These are phyloP conservation scores for Capsella bursapastoris DNA, from an alignment of 345 rosid species.

Conservation along the genomic window DNA sequence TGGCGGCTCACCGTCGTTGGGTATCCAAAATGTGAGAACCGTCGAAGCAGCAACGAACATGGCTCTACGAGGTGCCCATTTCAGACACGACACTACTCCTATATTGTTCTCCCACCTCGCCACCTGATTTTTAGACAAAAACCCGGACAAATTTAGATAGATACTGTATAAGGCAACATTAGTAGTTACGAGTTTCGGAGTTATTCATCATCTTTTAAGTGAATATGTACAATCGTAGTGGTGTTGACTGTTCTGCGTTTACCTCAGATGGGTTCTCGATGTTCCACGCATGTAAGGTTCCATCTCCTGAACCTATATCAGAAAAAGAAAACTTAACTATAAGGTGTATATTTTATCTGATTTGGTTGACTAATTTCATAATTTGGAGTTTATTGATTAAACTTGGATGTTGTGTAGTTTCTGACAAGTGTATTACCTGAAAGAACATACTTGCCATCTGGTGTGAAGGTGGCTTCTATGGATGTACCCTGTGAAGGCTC, in stretches of 20 bases:
- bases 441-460: conserved; percentile 91
- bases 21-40: conserved; percentile 94
- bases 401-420: conserved; percentile 2
- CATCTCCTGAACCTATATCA: conserved; percentile 89
- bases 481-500: conserved; percentile 84
- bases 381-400: conserved; percentile 12
- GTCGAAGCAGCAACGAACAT: conserved; percentile 90
- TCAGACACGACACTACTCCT: conserved; percentile 80
- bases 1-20: conserved; percentile 51
- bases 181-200: not conserved
- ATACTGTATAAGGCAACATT: not conserved
- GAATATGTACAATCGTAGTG: conserved; percentile 10
- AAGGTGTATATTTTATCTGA: conserved; percentile 7
- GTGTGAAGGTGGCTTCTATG: conserved; percentile 90
- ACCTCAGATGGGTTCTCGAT: conserved; percentile 81
- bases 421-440: conserved; percentile 63
- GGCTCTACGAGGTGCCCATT: conserved; percentile 95
- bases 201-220: conserved; percentile 1
- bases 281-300: conserved; percentile 89
- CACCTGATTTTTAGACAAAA: conserved; percentile 52
- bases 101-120: conserved; percentile 79
- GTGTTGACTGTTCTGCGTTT: conserved; percentile 23
- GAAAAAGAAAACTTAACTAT: conserved; percentile 14
- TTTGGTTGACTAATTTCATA: not conserved
- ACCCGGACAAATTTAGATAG: conserved; percentile 17